Base-by-base conservation (phyloP, 2,329 filamentous ascomycete genomes). In the Microcyclospora pomicola region DNA sequence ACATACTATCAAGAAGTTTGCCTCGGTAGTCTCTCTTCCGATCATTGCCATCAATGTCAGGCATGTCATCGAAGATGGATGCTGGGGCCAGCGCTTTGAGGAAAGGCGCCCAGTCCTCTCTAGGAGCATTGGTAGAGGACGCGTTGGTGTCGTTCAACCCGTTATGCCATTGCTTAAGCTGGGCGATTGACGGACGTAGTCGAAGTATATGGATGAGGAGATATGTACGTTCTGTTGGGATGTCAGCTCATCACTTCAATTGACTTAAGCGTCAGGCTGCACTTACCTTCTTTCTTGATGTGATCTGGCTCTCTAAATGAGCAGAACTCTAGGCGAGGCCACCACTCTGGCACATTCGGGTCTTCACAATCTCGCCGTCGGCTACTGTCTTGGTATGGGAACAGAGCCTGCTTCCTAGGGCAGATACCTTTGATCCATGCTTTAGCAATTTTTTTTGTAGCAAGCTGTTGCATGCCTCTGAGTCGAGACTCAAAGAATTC, bases 231-330 rank as follows among this genome's bases (percentile, higher is more conserved):
- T 53, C 55, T 56, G 36, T 24, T 24, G 19, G 7, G 19, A n/a
- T 24, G 19, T 24, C 9, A 2, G 12, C 5, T 16, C 3, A 41
- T 51, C 28, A 51, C 45, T 37, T 13, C 24, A 19, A 9, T 27
- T 7, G 15, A 16, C 19, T 1, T 36, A 9, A n/a, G 32, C 9
- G n/a, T 29, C 2, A 15, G 9, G 1, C 14, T 38, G 6, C n/a
- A 45, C 52, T 34, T 41, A 82, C 79, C 76, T 51, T 69, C 64
- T 54, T 80, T 82, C 49, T 72, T 72, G 34, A 82, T 61, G 59
- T 85, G 81, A 50, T 85, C 80, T 1, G 80, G 81, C 56, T 85
- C 80, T 50, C 73, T 79, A 54, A 83, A 80, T 10, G 73, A 67
- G 37, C 81, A 74, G 32, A 65, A 36, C 2, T 47, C 35, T 16